Base-by-base conservation (phyloP, 1,139 yeast species). In the Blastobotrys arbuscula region DNA sequence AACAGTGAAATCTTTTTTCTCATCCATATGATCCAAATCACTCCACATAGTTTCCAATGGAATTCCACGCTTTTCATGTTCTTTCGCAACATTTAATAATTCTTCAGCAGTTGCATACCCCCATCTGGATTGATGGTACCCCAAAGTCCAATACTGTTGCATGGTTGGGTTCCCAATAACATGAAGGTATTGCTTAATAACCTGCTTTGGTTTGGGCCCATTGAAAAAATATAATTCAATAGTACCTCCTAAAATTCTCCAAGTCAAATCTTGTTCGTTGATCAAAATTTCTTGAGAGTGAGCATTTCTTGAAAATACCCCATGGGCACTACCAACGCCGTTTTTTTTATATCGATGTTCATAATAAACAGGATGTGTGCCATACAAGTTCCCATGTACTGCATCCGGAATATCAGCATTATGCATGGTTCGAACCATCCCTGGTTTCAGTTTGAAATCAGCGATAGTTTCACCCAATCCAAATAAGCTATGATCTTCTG, bases 381-480 rank as follows among this genome's bases (percentile, higher is more conserved):
- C 62, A 36, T 59, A 59, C 18, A 54, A 39, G 28, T 59, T 58
- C 2, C 52, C 51, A n/a, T 49, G 53, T 8, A 50, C 43, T 9
- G 41, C 39, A 34, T 54, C 54, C 10, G 50, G 52, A 26, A 53
- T 49, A 39, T 59, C 62, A 12, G 54, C 55, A 39, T 56, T 52
- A 41, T 44, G 51, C 33, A 58, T 35, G 13, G 61, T 54, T 18
- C 59, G 43, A n/a, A 44, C 52, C 3, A 61, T 58, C 39, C 65
- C 68, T 2, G 68, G 69, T 36, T 51, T 55, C 50, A 62, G 60
- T 31, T 61, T 54, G 23, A 62, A 61, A 2, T 68, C 69, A 39
- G 63, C 67, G 43, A 68, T 60, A 2, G 67, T 59, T 49, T 68
- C 71, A 26, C 71, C 72, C 13, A 68, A 55, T 1, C 72, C 71